Base-by-base conservation (phyloP, 306 rosid species). In the Trichosanthes cucumerina region DNA sequence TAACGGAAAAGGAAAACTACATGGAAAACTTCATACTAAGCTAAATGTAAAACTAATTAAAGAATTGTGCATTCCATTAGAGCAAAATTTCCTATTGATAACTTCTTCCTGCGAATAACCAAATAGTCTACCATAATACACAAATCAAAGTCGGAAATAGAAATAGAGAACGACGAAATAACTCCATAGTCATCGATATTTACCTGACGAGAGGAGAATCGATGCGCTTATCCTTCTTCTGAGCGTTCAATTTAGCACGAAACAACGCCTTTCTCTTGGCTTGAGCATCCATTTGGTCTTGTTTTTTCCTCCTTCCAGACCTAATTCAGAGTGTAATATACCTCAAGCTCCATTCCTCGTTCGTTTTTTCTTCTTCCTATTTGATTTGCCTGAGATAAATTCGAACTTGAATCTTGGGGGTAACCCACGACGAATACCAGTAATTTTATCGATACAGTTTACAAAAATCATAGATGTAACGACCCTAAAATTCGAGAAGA, bases 171-270 rank as follows among this genome's bases (percentile, higher is more conserved):
- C 10, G 10, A 28, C 6, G n/a, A 73, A 52, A 10, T 49, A 28
- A 7, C 60, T 78, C 33, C 4, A 46, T 23, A 18, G 14, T 24
- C 10, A 60, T n/a, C 16, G 15, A 26, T 19, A 80, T 75, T 28
- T 79, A 89, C 99, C 99, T 89, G 3, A 92, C 89, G 0, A 95
- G 88, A 72, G 97, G 93, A 56, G 96, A 95, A 53, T 89, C 93
- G 14, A 87, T 84, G 81, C 92, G 95, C 83, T 95, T 95, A 10
- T 87, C 97, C 84, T 89, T 92, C 92, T 89, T 89, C 86, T 88
- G 91, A 6, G 93, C 92, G 76, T 88, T 90, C 89, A 92, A 80
- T 88, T 84, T 88, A 63, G 96, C 88, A 72, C 96, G 98, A 82
- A 90, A 87, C 19, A 84, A 9, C 9, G 93, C 87, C 75, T 88